These are phyloP conservation scores for Malus domestica DNA, from an alignment of 306 rosid species.

Conservation along the genomic window ASM211411v1 NC_041794.1:24093501-24094000, in stretches of 20 bases:
- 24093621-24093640: neutral
- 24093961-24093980: slow-evolving; percentile 91
- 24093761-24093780: neutral
- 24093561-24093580: neutral
- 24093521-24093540: neutral
- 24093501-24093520: neutral
- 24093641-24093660: neutral
- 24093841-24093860: neutral
- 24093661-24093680: neutral
- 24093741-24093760: neutral
- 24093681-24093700: neutral
- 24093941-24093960: slow-evolving; percentile 46
- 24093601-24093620: neutral
- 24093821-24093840: neutral
- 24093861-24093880: neutral
- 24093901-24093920: neutral
- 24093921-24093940: neutral
- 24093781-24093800: neutral
- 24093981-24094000: slow-evolving; percentile 78
- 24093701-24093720: neutral
- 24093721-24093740: neutral
- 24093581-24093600: neutral
- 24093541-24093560: neutral
- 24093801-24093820: neutral
- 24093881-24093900: neutral